phyloP scores from a whole-genome alignment of 768 basidiomycete genomes.

The Kwoniella mangroviensis region DNA sequence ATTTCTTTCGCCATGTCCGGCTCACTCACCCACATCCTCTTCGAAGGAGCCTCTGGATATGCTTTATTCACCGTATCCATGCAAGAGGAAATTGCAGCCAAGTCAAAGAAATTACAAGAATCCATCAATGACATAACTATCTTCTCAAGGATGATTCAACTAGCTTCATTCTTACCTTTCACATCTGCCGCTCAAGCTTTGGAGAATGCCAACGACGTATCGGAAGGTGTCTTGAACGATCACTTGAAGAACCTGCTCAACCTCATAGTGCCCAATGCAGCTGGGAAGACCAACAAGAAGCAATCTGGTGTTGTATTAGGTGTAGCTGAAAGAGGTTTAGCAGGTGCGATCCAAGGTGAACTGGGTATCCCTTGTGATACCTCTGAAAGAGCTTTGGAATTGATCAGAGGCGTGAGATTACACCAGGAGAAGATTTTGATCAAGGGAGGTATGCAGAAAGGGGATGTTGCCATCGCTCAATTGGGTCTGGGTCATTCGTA shows the following conservation, averaged over 20 bases:
- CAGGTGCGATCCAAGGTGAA: slow-evolving; percentile 73
- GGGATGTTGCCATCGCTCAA: slow-evolving; percentile 89
- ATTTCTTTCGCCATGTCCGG: slow-evolving; percentile 50
- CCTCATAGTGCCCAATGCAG: slow-evolving; percentile 42
- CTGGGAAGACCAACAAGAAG: slow-evolving; percentile 47
- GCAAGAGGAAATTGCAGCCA: slow-evolving; percentile 82
- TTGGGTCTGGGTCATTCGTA: slow-evolving; percentile 97
- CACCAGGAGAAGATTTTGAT: slow-evolving; percentile 83
- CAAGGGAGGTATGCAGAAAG: slow-evolving; percentile 68
- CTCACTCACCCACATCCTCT: slow-evolving; percentile 77
- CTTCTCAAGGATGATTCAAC: slow-evolving; percentile 88
- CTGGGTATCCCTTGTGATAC: slow-evolving; percentile 77
- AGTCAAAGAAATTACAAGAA: slow-evolving; percentile 76
- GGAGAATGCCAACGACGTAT: slow-evolving; percentile 94
- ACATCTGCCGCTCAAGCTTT: slow-evolving; percentile 89
- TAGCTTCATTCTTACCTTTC: slow-evolving; percentile 91
- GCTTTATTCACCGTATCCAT: slow-evolving; percentile 87
- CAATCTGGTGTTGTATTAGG: slow-evolving; percentile 66
- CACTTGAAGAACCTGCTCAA: slow-evolving; percentile 44
- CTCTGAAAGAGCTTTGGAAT: slow-evolving; percentile 77
- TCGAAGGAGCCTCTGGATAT: slow-evolving; percentile 93
- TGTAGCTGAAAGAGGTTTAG: slow-evolving; percentile 76
- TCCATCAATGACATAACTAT: slow-evolving; percentile 84
- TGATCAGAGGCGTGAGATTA: slow-evolving; percentile 89
- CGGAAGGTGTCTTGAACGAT: slow-evolving; percentile 71